These are phyloP conservation scores for Fraxinus quadrangulata DNA, from an alignment of 257 asterid genomes.

Conservation along the genomic window DNA sequence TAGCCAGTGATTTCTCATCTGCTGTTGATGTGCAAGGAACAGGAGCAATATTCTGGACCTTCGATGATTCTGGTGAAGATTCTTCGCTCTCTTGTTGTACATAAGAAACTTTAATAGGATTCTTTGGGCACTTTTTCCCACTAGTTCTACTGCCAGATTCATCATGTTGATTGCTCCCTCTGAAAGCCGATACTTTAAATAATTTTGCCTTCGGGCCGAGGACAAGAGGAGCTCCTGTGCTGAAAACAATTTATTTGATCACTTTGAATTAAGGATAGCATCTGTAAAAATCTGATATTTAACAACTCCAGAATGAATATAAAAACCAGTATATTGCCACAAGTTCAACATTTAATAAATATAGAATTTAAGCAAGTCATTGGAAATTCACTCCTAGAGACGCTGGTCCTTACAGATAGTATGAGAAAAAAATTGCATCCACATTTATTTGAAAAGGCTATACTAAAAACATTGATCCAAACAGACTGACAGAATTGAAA, in stretches of 20 bases:
- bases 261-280: conserved; percentile 21
- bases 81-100: conserved; percentile 69
- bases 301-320: neutral
- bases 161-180: conserved; percentile 63
- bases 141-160: conserved; percentile 56
- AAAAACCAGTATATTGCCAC: no score
- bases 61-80: conserved; percentile 58
- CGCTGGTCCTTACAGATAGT: neutral
- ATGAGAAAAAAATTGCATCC: neutral
- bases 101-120: conserved; percentile 61
- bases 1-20: conserved; percentile 55
- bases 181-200: conserved; percentile 75
- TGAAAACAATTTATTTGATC: conserved; percentile 42
- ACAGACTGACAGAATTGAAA: neutral
- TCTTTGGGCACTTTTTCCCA: conserved; percentile 62
- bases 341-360: no score
- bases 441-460: neutral
- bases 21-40: conserved; percentile 52
- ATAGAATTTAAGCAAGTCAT: neutral
- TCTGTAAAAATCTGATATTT: conserved; percentile 13
- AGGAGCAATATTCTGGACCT: conserved; percentile 56
- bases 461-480: neutral
- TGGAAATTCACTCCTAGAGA: neutral
- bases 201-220: conserved; percentile 54
- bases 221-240: conserved; percentile 52